These are phyloP conservation scores for Trichoderma asperelloides DNA, from an alignment of 495 filamentous ascomycete species.

Conservation along the genomic window DNA sequence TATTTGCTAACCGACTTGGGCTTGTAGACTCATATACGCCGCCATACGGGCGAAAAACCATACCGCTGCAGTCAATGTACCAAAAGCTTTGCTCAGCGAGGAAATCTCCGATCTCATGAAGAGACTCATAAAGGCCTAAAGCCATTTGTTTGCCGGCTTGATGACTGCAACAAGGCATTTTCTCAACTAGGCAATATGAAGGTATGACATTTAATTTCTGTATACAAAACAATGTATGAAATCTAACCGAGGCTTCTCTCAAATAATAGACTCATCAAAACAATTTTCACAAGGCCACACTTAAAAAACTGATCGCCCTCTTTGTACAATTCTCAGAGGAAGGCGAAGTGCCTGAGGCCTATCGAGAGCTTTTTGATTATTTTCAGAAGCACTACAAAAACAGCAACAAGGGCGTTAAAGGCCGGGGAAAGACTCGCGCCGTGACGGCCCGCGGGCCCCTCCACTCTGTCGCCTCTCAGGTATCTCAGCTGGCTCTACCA, in stretches of 20 bases:
- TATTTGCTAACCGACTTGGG: slow-evolving; percentile 7
- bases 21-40: slow-evolving; percentile 67
- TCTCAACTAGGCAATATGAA: slow-evolving; percentile 85
- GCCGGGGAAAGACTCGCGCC: slow-evolving; percentile 75
- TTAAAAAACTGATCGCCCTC: slow-evolving; percentile 62
- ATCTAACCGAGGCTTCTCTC: slow-evolving; percentile 65
- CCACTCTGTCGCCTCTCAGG: not conserved
- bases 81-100: slow-evolving; percentile 82
- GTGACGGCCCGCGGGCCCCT: slow-evolving; percentile 18
- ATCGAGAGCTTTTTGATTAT: slow-evolving; percentile 78
- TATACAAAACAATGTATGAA: not conserved
- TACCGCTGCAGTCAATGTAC: slow-evolving; percentile 73
- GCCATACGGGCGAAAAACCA: slow-evolving; percentile 75
- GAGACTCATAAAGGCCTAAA: slow-evolving; percentile 66
- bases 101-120: slow-evolving; percentile 74
- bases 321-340: slow-evolving; percentile 59
- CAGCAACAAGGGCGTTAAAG: slow-evolving; percentile 96
- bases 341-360: slow-evolving; percentile 52
- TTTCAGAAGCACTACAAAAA: slow-evolving; percentile 87
- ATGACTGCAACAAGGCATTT: slow-evolving; percentile 70
- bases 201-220: slow-evolving; percentile 47
- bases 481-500: not conserved
- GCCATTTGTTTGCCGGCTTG: slow-evolving; percentile 65
- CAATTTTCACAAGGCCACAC: slow-evolving; percentile 70
- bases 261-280: slow-evolving; percentile 86